Evolutionary conservation across 352 stramenopile genomes (phyloP).

Genomic region (Aphanomyces stellatus): DNA sequence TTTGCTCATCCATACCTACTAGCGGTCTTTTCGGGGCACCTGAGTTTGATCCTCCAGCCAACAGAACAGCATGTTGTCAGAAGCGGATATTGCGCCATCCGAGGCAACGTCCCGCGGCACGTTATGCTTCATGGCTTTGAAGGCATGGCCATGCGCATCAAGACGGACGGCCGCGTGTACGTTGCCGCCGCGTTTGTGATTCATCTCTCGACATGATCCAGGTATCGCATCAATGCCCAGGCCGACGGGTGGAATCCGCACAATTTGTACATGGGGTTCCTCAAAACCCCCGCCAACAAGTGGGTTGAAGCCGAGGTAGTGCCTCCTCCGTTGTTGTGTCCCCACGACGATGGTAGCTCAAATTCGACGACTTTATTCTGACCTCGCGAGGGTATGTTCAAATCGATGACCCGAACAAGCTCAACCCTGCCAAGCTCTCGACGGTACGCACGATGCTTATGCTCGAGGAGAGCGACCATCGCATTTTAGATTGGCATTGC

Average conservation of each 20-base stretch:
- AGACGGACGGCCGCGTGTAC: constrained; percentile 75
- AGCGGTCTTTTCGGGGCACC: constrained; percentile 62
- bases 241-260: constrained; percentile 83
- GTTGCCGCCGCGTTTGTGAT: constrained; percentile 4
- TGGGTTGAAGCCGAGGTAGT: constrained; percentile 75
- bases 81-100: constrained; percentile 78
- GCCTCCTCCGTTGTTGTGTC: not conserved
- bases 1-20: not conserved
- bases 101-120: constrained; percentile 40
- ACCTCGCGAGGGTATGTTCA: constrained; percentile 79
- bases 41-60: constrained; percentile 68
- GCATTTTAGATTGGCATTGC: constrained; percentile 68
- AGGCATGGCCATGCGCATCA: constrained; percentile 76
- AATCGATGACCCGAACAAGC: constrained; percentile 58
- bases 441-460: constrained; percentile 34
- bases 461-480: not conserved
- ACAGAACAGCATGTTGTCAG: constrained; percentile 68
- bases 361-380: constrained; percentile 70
- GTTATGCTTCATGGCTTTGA: constrained; percentile 72
- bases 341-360: constrained; percentile 30
- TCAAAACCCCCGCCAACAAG: constrained; percentile 63
- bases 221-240: constrained; percentile 76
- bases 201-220: constrained; percentile 20
- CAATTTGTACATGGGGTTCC: constrained; percentile 84
- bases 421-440: constrained; percentile 65